Evolutionary conservation across 2,329 filamentous ascomycete genomes (phyloP).

Genomic region (Colletotrichum sidae): DNA sequence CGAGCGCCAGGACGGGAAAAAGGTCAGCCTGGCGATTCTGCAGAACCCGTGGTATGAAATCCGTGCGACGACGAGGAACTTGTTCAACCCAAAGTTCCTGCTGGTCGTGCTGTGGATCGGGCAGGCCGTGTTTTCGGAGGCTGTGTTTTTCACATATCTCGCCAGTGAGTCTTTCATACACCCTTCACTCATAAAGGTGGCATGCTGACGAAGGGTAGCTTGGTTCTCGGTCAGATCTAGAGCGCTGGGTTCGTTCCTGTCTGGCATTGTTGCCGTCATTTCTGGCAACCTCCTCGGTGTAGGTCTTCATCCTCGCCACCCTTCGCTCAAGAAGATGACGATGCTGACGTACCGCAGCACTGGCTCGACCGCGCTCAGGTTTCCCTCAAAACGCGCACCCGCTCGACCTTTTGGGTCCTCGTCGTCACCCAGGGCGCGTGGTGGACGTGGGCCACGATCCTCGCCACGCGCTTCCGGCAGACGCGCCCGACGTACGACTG

Average conservation of each 20-base stretch:
- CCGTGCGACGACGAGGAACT: conserved; percentile 67
- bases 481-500: conserved; percentile 75
- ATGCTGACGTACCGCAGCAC: conserved; percentile 44
- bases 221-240: conserved; percentile 79
- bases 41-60: conserved; percentile 70
- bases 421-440: conserved; percentile 72
- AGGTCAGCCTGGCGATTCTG: conserved; percentile 69
- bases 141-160: conserved; percentile 78
- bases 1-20: conserved; percentile 72
- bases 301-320: conserved; percentile 40
- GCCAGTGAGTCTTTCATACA: conserved; percentile 47
- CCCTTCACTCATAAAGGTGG: conserved; percentile 40
- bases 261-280: conserved; percentile 74
- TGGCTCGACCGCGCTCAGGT: conserved; percentile 71
- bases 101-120: conserved; percentile 76
- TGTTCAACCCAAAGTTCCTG: conserved; percentile 71
- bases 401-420: conserved; percentile 66
- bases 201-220: conserved; percentile 47
- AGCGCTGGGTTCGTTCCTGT: conserved; percentile 77
- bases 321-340: not conserved
- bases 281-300: conserved; percentile 74
- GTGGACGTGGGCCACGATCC: conserved; percentile 78
- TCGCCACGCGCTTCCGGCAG: conserved; percentile 69
- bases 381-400: conserved; percentile 64
- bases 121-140: conserved; percentile 77